A percentile compares a stretch with the other conserved stretches of the same genome.
These are phyloP conservation scores for Karstenula rhodostoma DNA, from an alignment of 2,329 filamentous ascomycete species.

Conservation along the genomic window DNA sequence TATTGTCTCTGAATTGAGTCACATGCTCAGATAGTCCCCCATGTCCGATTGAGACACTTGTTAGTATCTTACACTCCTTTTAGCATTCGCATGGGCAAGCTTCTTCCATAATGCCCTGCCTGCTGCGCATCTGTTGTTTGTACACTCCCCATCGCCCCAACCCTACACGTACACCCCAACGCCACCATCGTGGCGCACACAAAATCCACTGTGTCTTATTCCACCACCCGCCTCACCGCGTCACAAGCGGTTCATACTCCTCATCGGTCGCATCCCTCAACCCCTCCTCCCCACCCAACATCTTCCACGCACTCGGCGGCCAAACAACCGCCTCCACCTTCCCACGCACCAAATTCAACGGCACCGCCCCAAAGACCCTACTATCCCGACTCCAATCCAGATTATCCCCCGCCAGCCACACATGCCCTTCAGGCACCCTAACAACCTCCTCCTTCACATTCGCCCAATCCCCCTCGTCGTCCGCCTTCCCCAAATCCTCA, in stretches of 20 bases:
- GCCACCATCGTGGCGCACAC: background rate
- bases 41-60: no score
- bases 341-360: conserved; percentile 81
- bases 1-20: background rate
- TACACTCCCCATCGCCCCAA: background rate
- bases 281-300: conserved; percentile 27
- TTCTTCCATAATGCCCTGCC: background rate
- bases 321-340: conserved; percentile 69
- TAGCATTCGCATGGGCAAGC: background rate
- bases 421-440: conserved; percentile 88
- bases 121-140: background rate
- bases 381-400: conserved; percentile 84
- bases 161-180: background rate
- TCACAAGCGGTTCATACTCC: conserved; percentile 6
- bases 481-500: conserved; percentile 32
- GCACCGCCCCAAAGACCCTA: conserved; percentile 83
- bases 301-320: conserved; percentile 35
- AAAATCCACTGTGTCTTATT: background rate
- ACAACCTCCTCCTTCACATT: conserved; percentile 61
- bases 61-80: no score
- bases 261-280: conserved; percentile 7
- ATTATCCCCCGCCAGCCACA: conserved; percentile 91
- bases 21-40: no score
- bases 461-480: conserved; percentile 36
- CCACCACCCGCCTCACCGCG: background rate